Conservation (phyloP, 2,329 filamentous ascomycete genomes). For the Colletotrichum scovillei region DNA sequence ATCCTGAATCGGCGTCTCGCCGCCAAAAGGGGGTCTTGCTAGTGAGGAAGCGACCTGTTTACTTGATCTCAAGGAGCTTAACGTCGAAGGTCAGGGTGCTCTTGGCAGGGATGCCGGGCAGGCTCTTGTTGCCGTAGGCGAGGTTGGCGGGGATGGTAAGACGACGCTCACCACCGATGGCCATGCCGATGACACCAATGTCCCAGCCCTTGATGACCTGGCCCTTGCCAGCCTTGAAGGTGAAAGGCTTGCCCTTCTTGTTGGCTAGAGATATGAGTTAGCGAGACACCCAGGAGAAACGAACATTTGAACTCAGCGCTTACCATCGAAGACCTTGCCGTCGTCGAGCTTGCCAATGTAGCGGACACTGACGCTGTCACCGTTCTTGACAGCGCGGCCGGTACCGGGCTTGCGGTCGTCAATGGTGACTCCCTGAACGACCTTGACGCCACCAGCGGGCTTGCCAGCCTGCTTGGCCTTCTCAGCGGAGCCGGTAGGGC, state of each 20-base stretch:
- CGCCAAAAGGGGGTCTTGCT: conserved; percentile 14
- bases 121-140: conserved; percentile 87
- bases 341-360: conserved; percentile 98
- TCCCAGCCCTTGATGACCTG: conserved; percentile 99
- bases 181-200: conserved; percentile 91
- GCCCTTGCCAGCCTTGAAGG: conserved; percentile 92
- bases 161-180: conserved; percentile 91
- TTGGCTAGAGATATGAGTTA: conserved; percentile 71
- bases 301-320: conserved; percentile 62
- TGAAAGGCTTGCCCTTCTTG: conserved; percentile 98
- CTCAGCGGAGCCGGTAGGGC: conserved; percentile 79
- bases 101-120: conserved; percentile 90
- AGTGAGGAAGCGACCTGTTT: conserved; percentile 47
- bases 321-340: conserved; percentile 95
- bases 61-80: conserved; percentile 87
- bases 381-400: conserved; percentile 88
- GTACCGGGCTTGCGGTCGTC: conserved; percentile 95
- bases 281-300: conserved; percentile 10
- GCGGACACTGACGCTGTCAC: conserved; percentile 90
- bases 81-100: conserved; percentile 93
- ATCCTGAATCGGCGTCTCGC: conserved; percentile 24
- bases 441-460: conserved; percentile 74
- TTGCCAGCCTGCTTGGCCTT: conserved; percentile 50
- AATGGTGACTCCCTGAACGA: conserved; percentile 88
- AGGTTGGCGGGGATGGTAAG: conserved; percentile 88